Base-by-base conservation (phyloP, 108 stramenopile genomes). In the Nannochloropsis granulata region DNA sequence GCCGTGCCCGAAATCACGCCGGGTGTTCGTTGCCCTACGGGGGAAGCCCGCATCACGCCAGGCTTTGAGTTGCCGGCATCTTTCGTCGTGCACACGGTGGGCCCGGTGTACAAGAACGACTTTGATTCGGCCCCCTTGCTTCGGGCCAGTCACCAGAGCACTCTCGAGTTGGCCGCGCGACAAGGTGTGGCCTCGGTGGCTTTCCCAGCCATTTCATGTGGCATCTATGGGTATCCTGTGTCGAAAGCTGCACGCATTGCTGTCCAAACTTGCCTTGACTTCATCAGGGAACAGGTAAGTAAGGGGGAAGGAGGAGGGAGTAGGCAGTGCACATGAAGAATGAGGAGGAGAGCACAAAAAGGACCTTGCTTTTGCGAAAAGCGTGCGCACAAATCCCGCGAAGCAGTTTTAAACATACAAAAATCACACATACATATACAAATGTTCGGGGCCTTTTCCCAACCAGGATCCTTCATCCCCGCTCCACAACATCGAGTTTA, bases 131-230 rank as follows among this genome's bases (percentile, higher is more conserved):
- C 78, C 44, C 82, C 85, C 12, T 80, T 86, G n/a, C 85, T 86
- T 16, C 78, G 85, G 25, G 79, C 24, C 79, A 11, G 84, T 79
- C 23, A 80, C 44, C 84, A 82, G 82, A 83, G 44, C n/a, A 78
- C 85, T 44, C 78, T 86, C 42, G 56, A 43, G 12, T 71, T 82
- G 25, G 79, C 44, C 82, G 56, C 42, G 79, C 34, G 78, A 78
- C 16, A 86, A 21, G 85, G 85, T n/a, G 43, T 86, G 82, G 79
- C 81, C 25, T 82, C 81, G 56, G 79, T 86, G 12, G 85, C 85
- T 23, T 86, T 86, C 71, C 85, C 85, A n/a, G 85, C 85, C n/a
- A 82, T 86, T 80, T 86, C 85, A 26, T 86, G 85, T 56, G 85
- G 85, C 8, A 43, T 86, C 82, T 86, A 82, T 21, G 85, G 85